Evolutionary conservation across 495 filamentous ascomycete species (phyloP), one percentile per base, ranked within the genome.

Genomic region (Neurospora sp.): DNA sequence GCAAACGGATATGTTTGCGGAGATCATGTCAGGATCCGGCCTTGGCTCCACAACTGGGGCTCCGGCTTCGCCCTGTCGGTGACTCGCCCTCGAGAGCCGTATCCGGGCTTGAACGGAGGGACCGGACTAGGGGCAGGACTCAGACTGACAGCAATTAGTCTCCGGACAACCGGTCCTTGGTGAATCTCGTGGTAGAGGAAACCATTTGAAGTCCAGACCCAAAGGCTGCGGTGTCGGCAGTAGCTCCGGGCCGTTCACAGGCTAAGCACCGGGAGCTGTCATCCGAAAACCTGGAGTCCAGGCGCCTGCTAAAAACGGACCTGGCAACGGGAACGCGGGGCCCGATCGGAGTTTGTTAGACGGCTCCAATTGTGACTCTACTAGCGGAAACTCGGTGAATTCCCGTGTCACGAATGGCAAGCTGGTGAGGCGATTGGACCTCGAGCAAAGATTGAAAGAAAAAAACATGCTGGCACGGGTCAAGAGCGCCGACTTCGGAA

Each of bases 401-500:
- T 70, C 35, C 18, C 35, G 14, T 12, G n/a, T 41, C 23, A 70
- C n/a, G 11, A 27, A 20, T 5, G 18, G 37, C 35, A 39, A 41
- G 14, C 69, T 1, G 69, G 35, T 35, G 39, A 35, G 20, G 37
- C n/a, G 27, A 44, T 71, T 71, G 39, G 70, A 35, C 40, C 70
- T 54, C 70, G 39, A 23, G n/a, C 23, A 62, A 62, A 59, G 9
- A 23, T 23, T 20, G 16, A 46, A 59, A 14, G 48, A 11, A 14
- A 23, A 16, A 35, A 66, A 66, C 31, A 66, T 71, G 70, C 12
- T 71, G 38, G 70, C 39, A 39, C 10, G 35, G 70, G 18, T n/a
- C 41, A 35, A 18, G 4, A 37, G 71, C 39, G 76, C 78, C 79
- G 79, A 81, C 75, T 71, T 79, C 79, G 78, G 79, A 81, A 77